Evolutionary conservation across 225 moss, liverwort and hornwort genomes (phyloP), one percentile per base, ranked within the genome.

Genomic region (Marchantia polymorpha): DNA sequence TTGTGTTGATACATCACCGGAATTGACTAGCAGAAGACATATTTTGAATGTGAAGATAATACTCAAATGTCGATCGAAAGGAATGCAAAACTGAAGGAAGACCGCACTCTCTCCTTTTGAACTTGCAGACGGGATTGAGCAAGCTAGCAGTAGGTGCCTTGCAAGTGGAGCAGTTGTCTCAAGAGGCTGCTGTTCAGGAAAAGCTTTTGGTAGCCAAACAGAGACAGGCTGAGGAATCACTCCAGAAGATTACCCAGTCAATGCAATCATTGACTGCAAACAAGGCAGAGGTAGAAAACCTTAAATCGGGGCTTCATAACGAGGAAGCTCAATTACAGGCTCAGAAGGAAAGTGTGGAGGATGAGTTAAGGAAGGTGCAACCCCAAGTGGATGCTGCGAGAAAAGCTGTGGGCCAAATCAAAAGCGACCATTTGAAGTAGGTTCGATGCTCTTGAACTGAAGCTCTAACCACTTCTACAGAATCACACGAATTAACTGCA

Each of bases 381-480:
- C 85, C 85, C 50, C 82, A 85, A 78, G 85, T 85, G n/a, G 82
- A 82, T 72, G 85, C 85, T 69, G 85, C 85, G 19, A 72, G 82
- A 23, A 85, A 59, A 64, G 82, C 82, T 19, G 85, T 85, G 54
- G 82, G 85, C 54, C 85, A 85, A 71, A 85, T 85, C 66, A 85
- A 77, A 72, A 82, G 73, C 52, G 79, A 85, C 66, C 85, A 85
- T 85, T 74, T 85, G 46, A 85, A 82, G 85, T 85, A 79, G 13
- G 82, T 74, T 19, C 55, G 10, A 26, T 26, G 39, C 9, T 9
- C 30, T 23, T 77, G 60, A n/a, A 31, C 7, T 50, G 56, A 58
- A 58, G 56, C 56, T 13, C 13, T 13, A 13, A 20, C 56, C 20
- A 13, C 1, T 3, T 13, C 39, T 2, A 39, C 39, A 39, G 39